Evolutionary conservation across 768 basidiomycete species (phyloP), one percentile per base, ranked within the genome.

Genomic region (Flagelloscypha sp.): DNA sequence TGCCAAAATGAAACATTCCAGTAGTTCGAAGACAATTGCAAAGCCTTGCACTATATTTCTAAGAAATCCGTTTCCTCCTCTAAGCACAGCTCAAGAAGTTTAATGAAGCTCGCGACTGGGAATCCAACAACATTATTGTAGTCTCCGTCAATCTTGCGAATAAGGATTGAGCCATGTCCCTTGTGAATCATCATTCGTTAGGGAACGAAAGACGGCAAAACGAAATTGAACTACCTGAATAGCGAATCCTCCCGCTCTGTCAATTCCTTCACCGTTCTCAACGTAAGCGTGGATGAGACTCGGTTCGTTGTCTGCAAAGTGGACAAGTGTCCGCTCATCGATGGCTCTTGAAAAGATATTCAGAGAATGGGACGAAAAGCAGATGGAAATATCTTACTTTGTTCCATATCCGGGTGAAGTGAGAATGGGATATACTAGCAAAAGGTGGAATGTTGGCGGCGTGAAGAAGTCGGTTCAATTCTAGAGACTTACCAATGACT

Each of bases 171-270:
- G 0, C 94, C 94, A 2, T 83, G 62, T 1, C 89, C 88, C 84
- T 88, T 36, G 11, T n/a, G n/a, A n/a, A n/a, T n/a, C n/a, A n/a
- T n/a, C n/a, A 17, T 31, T 15, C 9, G 32, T 30, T 19, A 35
- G 36, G 21, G 18, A 18, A 23, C 11, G 20, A 37, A 12, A 23
- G 18, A 16, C 13, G 27, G 28, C 20, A 11, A n/a, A 29, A 19
- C 6, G 15, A 17, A 19, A 29, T n/a, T n/a, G n/a, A 48, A 64
- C n/a, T 43, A 88, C 89, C 68, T 97, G 94, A 25, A 90, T 77
- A 2, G 89, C 90, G 53, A 97, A 98, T 0, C 94, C 94, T 3
- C 94, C 94, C 0, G 94, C 93, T 13, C 89, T 72, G 49, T 90
- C 84, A 27, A 79, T 53, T 0, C 92, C 92, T 60, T 95, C 92